Conservation (phyloP, 1,284 basidiomycete species). For the Grifola frondosa region DNA sequence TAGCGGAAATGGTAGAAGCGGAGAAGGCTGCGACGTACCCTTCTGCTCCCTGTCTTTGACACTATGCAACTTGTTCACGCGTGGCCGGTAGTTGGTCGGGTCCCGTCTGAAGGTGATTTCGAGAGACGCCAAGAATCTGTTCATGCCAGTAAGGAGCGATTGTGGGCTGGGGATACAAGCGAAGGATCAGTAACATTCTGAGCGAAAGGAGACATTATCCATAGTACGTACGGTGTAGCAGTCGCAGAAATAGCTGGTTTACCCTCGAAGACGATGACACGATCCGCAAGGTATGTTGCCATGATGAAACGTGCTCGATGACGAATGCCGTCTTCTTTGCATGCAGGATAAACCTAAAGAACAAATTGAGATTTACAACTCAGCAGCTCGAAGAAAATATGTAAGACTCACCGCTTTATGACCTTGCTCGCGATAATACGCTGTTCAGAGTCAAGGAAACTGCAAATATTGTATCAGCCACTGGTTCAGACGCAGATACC, state of each 20-base stretch:
- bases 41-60: conserved; percentile 96
- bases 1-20: conserved; percentile 3
- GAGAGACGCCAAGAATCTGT: conserved; percentile 87
- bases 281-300: conserved; percentile 96
- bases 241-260: conserved; percentile 80
- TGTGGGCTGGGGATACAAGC: conserved; percentile 56
- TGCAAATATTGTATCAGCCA: conserved; percentile 28
- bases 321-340: conserved; percentile 96
- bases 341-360: conserved; percentile 79
- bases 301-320: conserved; percentile 98
- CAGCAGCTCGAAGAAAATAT: neutral
- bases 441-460: conserved; percentile 96
- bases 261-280: conserved; percentile 95
- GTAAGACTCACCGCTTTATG: conserved; percentile 78
- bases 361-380: conserved; percentile 1
- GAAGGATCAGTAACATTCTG: conserved; percentile 11
- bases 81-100: conserved; percentile 90
- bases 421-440: conserved; percentile 97
- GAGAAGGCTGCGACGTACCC: conserved; percentile 43
- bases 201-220: neutral
- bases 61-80: conserved; percentile 93
- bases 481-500: neutral
- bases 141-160: conserved; percentile 85
- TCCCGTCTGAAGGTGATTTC: conserved; percentile 97
- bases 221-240: conserved; percentile 72